These are phyloP conservation scores for Phialocephala sp. DNA, from an alignment of 2,329 filamentous ascomycete species.

Conservation along the genomic window DNA sequence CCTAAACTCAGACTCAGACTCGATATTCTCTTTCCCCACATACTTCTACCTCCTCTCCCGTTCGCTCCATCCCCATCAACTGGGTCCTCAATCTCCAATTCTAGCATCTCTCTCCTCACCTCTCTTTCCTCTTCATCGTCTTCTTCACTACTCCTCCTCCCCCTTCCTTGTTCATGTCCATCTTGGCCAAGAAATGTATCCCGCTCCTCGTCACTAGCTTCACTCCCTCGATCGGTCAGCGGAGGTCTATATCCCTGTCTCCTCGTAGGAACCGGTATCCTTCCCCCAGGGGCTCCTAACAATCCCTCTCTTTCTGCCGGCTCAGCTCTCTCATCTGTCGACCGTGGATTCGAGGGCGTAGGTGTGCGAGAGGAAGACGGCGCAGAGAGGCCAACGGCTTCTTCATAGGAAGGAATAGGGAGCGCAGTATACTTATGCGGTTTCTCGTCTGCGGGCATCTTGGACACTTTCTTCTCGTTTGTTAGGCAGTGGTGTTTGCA, in stretches of 20 bases:
- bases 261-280: conserved; percentile 48
- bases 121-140: conserved; percentile 60
- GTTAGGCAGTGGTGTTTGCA: not conserved
- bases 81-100: conserved; percentile 85
- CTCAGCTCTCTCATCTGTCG: conserved; percentile 63
- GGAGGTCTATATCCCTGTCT: conserved; percentile 74
- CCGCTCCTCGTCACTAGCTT: conserved; percentile 39
- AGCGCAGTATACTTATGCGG: conserved; percentile 62
- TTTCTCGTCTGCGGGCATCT: conserved; percentile 55
- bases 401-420: conserved; percentile 84
- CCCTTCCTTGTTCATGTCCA: conserved; percentile 51
- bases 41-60: conserved; percentile 19
- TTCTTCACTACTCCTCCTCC: conserved; percentile 55
- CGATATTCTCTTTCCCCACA: conserved; percentile 46
- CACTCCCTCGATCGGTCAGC: conserved; percentile 67
- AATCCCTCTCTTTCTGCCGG: conserved; percentile 81
- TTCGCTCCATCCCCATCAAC: conserved; percentile 44
- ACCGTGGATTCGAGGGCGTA: conserved; percentile 44
- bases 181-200: conserved; percentile 57
- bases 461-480: conserved; percentile 14
- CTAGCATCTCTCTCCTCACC: conserved; percentile 81
- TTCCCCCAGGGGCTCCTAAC: conserved; percentile 57
- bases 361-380: conserved; percentile 64
- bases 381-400: conserved; percentile 66
- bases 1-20: conserved; percentile 30